These are phyloP conservation scores for Saururus chinensis DNA, from an alignment of 164 flowering plant species.

Conservation along the genomic window DNA sequence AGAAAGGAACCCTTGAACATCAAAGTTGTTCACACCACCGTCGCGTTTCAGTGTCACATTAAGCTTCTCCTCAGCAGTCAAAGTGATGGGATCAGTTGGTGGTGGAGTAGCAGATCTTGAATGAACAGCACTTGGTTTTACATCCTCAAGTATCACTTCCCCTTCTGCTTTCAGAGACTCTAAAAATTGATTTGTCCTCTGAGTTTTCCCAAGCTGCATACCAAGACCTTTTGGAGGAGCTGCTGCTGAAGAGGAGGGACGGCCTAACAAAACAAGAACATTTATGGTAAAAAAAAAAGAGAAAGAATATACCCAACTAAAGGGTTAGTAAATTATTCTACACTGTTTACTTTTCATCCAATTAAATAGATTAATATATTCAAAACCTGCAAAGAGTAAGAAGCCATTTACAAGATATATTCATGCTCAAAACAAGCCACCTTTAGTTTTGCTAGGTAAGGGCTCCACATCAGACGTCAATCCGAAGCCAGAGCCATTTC, in stretches of 20 bases:
- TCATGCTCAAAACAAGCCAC: not conserved
- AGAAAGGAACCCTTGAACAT: conserved; percentile 83
- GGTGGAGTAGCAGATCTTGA: conserved; percentile 46
- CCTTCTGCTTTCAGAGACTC: conserved; percentile 97
- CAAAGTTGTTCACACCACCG: conserved; percentile 87
- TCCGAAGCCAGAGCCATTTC: conserved; percentile 88
- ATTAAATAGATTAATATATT: no score
- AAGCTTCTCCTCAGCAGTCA: conserved; percentile 79
- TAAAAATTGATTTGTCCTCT: conserved; percentile 74
- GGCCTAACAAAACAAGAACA: conserved; percentile 32
- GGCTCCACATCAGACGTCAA: conserved; percentile 47
- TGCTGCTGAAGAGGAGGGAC: conserved; percentile 66
- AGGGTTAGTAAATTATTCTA: not conserved
- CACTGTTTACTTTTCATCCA: not conserved
- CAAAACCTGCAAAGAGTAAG: no score
- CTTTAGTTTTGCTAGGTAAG: conserved; percentile 12
- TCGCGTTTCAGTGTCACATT: conserved; percentile 73
- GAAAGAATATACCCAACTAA: not conserved
- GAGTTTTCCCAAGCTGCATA: conserved; percentile 85
- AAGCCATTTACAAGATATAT: not conserved
- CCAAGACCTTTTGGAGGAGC: conserved; percentile 95
- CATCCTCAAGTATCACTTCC: conserved; percentile 84
- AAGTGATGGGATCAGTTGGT: conserved; percentile 73
- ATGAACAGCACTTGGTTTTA: conserved; percentile 46
- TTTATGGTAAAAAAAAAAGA: not conserved